Conservation (phyloP, 257 asterid species). For the Mitragyna speciosa region DNA sequence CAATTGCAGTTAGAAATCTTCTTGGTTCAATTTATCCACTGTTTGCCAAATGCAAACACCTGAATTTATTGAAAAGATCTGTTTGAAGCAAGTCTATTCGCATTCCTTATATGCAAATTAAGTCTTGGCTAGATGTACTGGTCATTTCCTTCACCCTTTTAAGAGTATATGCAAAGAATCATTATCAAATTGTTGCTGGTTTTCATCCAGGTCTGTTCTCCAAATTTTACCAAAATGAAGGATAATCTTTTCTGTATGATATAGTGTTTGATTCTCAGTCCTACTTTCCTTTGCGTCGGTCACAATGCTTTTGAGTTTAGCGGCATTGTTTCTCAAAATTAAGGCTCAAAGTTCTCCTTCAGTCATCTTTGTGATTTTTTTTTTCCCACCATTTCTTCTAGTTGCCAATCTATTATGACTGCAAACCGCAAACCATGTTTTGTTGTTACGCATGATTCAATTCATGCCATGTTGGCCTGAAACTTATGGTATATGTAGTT, state of each 20-base stretch:
- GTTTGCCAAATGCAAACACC: background rate
- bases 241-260: no score
- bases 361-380: background rate
- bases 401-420: no score
- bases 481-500: background rate
- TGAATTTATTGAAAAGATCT: background rate
- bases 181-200: conserved; percentile 6
- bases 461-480: background rate
- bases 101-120: background rate
- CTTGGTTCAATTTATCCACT: background rate
- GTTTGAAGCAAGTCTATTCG: conserved; percentile 11
- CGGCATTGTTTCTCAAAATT: background rate
- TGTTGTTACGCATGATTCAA: background rate
- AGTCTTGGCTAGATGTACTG: background rate
- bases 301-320: background rate
- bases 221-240: background rate
- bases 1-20: background rate
- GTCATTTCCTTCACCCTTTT: background rate
- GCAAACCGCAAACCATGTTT: no score
- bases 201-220: background rate
- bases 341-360: background rate
- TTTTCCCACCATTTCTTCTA: background rate
- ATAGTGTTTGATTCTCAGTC: background rate
- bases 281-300: background rate
- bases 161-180: background rate